Evolutionary conservation across 768 basidiomycete genomes (phyloP).

Genomic region (Mycena alexandri): DNA sequence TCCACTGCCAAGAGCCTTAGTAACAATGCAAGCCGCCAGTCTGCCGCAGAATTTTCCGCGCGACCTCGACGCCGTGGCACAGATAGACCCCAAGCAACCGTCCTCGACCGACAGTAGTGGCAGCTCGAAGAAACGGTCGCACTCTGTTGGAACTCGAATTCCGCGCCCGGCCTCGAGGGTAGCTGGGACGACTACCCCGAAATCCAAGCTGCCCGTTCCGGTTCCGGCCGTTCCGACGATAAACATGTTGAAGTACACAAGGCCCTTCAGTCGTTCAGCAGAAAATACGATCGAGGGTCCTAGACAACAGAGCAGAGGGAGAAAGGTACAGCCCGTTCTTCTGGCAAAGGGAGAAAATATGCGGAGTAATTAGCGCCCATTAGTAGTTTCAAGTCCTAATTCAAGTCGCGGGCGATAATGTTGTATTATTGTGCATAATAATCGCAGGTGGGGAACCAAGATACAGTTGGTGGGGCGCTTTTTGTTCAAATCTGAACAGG

Average conservation of each 20-base stretch:
- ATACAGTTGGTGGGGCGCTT: too few species aligned
- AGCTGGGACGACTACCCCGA: not conserved
- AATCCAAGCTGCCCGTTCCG: not conserved
- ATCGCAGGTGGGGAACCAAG: too few species aligned
- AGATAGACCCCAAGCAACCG: not conserved
- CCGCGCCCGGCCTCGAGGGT: conserved; percentile 13
- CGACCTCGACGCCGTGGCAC: not conserved
- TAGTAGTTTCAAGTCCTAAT: too few species aligned
- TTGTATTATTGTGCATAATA: too few species aligned
- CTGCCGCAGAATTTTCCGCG: not conserved
- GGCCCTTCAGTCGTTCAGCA: not conserved
- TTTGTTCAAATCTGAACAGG: too few species aligned
- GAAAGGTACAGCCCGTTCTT: not conserved
- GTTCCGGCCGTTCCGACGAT: not conserved
- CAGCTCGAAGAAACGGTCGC: conserved; percentile 21
- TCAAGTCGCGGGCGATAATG: too few species aligned
- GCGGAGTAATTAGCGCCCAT: too few species aligned
- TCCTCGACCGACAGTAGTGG: not conserved
- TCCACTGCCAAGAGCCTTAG: not conserved
- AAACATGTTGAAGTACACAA: not conserved
- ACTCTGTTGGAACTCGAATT: conserved; percentile 25
- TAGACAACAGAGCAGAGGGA: conserved; percentile 10
- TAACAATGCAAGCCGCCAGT: not conserved
- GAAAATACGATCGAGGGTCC: conserved; percentile 3
- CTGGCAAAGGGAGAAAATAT: too few species aligned